phyloP scores from a whole-genome alignment of 768 basidiomycete genomes.

The Podaxis sp. region DNA sequence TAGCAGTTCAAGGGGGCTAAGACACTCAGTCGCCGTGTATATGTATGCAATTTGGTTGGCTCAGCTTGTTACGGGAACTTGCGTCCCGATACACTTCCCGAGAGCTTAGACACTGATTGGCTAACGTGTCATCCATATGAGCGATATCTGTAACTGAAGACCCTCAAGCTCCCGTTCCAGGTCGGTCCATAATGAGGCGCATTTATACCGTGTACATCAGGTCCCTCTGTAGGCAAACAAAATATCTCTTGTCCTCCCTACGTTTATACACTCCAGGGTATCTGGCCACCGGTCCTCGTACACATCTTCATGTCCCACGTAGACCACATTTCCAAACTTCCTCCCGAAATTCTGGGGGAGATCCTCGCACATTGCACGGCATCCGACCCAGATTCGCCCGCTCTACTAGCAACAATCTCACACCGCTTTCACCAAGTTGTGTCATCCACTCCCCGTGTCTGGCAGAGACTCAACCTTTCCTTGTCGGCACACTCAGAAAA shows the following conservation, averaged over 20 bases:
- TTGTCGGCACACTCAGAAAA: conserved; percentile 14
- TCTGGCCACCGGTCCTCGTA: neutral
- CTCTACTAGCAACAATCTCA: conserved; percentile 27
- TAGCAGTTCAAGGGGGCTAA: too few relatives aligned
- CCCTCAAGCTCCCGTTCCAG: neutral
- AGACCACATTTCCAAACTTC: conserved; percentile 14
- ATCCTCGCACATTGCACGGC: conserved; percentile 25
- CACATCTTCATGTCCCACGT: neutral
- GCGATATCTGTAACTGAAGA: neutral
- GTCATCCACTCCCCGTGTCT: conserved; percentile 24
- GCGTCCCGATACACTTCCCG: neutral
- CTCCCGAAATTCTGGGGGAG: conserved; percentile 31
- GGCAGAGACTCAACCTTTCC: conserved; percentile 24
- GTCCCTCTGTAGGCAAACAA: neutral
- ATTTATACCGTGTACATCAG: too few relatives aligned
- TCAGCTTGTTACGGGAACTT: too few relatives aligned
- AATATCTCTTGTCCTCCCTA: neutral
- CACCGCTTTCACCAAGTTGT: conserved; percentile 23
- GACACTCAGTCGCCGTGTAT: too few relatives aligned
- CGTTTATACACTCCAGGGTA: neutral
- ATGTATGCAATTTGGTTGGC: too few relatives aligned
- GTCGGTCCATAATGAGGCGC: neutral
- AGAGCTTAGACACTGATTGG: neutral
- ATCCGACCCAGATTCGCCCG: conserved; percentile 26
- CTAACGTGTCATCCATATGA: neutral